Percentiles rank a stretch among this genome's conserved stretches.
These are phyloP conservation scores for Rhodotorula glutinis DNA, from an alignment of 1,284 basidiomycete species.

Conservation along the genomic window DNA sequence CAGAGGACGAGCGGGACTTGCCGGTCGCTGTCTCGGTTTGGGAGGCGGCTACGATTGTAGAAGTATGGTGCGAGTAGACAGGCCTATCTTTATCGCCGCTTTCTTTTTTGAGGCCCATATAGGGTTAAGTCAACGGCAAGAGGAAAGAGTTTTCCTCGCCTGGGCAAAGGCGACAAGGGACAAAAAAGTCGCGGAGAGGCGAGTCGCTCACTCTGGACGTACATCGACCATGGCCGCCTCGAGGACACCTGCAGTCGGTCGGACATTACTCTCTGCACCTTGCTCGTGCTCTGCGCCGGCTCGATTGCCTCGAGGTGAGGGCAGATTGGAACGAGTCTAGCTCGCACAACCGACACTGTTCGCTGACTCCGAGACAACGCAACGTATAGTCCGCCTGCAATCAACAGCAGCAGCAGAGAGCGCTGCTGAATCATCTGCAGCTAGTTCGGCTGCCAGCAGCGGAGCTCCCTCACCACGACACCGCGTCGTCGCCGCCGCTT, in stretches of 20 bases:
- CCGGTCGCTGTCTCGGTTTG: not conserved
- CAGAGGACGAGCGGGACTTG: no score
- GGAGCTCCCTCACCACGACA: conserved; percentile 11
- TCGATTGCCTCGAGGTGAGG: not conserved
- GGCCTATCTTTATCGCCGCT: not conserved
- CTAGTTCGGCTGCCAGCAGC: no score
- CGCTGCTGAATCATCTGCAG: no score
- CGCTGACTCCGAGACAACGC: no score
- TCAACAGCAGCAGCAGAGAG: conserved; percentile 5
- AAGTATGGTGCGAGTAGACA: conserved; percentile 7
- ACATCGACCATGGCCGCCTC: not conserved
- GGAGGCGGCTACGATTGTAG: conserved; percentile 6
- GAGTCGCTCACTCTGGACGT: not conserved
- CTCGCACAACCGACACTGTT: not conserved
- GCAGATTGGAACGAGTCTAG: no score
- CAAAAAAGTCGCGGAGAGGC: not conserved
- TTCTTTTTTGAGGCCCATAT: no score
- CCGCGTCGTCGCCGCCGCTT: conserved; percentile 41
- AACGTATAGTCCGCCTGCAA: not conserved
- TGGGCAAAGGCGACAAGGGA: no score
- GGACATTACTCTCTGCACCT: not conserved
- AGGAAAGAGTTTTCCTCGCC: no score
- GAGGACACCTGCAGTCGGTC: not conserved
- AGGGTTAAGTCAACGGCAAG: no score
- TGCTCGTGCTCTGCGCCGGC: conserved; percentile 7